These are phyloP conservation scores for Cordia subcordata DNA, from an alignment of 257 asterid genomes.

Conservation along the genomic window DNA sequence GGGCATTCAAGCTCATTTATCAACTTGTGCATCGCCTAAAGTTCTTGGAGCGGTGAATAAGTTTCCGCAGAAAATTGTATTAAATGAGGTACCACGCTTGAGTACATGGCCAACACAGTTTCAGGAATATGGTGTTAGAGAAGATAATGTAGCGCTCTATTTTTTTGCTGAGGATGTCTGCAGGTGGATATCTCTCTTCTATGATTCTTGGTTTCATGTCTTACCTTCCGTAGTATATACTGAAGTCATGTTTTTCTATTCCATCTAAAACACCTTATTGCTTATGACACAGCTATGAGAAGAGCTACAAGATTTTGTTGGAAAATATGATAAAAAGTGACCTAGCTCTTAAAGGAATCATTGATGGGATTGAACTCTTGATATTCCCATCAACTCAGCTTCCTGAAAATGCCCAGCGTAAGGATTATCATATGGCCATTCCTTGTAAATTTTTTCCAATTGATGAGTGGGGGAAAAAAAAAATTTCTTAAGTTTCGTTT, in stretches of 20 bases:
- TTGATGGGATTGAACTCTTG: constrained; percentile 77
- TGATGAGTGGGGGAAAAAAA: no score
- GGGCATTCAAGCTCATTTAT: constrained; percentile 87
- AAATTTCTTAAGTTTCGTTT: no score
- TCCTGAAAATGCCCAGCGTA: constrained; percentile 76
- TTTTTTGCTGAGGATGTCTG: constrained; percentile 75
- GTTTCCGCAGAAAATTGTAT: constrained; percentile 47
- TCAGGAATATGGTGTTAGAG: constrained; percentile 73
- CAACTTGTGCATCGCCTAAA: constrained; percentile 66
- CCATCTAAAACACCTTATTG: constrained; percentile 19
- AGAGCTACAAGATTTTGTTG: constrained; percentile 62
- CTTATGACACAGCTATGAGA: constrained; percentile 59
- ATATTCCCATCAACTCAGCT: constrained; percentile 85
- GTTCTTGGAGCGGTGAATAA: constrained; percentile 56
- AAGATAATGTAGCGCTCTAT: constrained; percentile 76
- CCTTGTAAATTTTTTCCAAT: constrained; percentile 1
- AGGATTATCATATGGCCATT: constrained; percentile 19
- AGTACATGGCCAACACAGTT: constrained; percentile 86
- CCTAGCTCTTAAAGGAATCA: constrained; percentile 70
- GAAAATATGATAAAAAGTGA: constrained; percentile 80
- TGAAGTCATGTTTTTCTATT: constrained; percentile 9
- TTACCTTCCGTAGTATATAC: constrained; percentile 10
- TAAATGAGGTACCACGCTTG: constrained; percentile 74
- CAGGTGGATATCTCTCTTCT: constrained; percentile 40
- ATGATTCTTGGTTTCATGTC: constrained; percentile 6